A percentile compares a stretch with the other conserved stretches of the same genome.
phyloP scores from a whole-genome alignment of 83 land plant genomes.

The Isoetes engelmannii region DNA sequence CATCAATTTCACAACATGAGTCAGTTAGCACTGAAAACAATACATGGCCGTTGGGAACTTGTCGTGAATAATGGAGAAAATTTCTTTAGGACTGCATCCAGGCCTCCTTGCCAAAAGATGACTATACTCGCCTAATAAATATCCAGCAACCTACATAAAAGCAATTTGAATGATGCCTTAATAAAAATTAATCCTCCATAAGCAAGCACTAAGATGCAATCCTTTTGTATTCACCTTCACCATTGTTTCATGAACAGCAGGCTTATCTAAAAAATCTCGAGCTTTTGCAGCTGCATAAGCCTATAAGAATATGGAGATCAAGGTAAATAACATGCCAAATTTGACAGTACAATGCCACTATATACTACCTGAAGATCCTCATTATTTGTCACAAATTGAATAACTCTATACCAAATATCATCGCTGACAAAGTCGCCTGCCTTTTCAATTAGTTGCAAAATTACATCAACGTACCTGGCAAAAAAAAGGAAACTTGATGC shows the following conservation, averaged over 20 bases:
- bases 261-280: constrained; percentile 86
- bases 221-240: constrained; percentile 59
- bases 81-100: constrained; percentile 89
- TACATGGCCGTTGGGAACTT: constrained; percentile 70
- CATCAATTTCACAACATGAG: neutral
- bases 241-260: constrained; percentile 99
- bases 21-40: neutral
- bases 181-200: neutral
- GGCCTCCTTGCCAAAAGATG: constrained; percentile 92
- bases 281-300: constrained; percentile 97
- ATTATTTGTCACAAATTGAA: constrained; percentile 98
- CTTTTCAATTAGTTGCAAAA: constrained; percentile 95
- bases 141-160: constrained; percentile 75
- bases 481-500: neutral
- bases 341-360: neutral
- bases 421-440: constrained; percentile 99
- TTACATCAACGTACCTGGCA: constrained; percentile 97
- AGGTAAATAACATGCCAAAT: neutral
- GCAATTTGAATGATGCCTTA: neutral
- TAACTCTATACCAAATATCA: constrained; percentile 98
- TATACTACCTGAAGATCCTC: constrained; percentile 85
- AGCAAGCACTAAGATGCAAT: neutral
- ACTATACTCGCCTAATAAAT: constrained; percentile 88
- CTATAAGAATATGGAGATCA: constrained; percentile 28
- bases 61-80: constrained; percentile 73